phyloP scores from a whole-genome alignment of 2,329 filamentous ascomycete species.

The Pseudogymnoascus sp. region DNA sequence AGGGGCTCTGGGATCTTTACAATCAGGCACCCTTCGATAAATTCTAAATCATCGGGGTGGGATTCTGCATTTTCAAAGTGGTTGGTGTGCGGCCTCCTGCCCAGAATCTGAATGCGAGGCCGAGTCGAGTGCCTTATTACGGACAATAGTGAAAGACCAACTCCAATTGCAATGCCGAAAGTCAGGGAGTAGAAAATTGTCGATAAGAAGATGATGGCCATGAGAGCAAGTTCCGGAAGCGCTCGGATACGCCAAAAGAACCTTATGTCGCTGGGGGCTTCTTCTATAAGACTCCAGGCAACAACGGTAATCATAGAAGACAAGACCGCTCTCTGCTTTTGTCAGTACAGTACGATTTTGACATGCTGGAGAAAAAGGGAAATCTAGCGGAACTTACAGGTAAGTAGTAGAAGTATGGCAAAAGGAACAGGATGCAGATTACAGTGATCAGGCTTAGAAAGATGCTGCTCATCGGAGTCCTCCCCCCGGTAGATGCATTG shows the following conservation, averaged over 20 bases:
- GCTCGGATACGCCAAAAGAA: slow-evolving; percentile 85
- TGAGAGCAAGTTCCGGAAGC: slow-evolving; percentile 76
- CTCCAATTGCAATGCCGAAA: slow-evolving; percentile 85
- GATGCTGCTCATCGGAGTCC: slow-evolving; percentile 87
- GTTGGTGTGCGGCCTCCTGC: slow-evolving; percentile 73
- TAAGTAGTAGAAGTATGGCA: slow-evolving; percentile 90
- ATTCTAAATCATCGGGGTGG: slow-evolving; percentile 66
- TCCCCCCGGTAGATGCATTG: slow-evolving; percentile 83
- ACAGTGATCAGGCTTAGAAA: slow-evolving; percentile 77
- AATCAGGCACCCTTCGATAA: slow-evolving; percentile 85
- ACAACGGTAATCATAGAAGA: slow-evolving; percentile 93
- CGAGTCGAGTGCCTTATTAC: slow-evolving; percentile 86
- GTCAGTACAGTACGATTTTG: slow-evolving; percentile 15
- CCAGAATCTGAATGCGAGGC: slow-evolving; percentile 91
- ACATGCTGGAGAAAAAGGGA: slow-evolving; percentile 11
- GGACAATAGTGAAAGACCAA: slow-evolving; percentile 80
- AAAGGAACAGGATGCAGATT: slow-evolving; percentile 67
- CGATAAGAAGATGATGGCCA: slow-evolving; percentile 80
- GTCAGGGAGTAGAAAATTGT: slow-evolving; percentile 95
- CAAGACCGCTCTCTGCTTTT: slow-evolving; percentile 72
- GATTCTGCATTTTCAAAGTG: slow-evolving; percentile 79
- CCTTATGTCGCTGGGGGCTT: slow-evolving; percentile 81
- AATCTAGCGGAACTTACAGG: slow-evolving; percentile 56
- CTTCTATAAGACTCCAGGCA: slow-evolving; percentile 88
- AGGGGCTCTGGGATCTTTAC: slow-evolving; percentile 96